These are phyloP conservation scores for Asterionellopsis glacialis DNA, from an alignment of 108 stramenopile species.

Conservation along the genomic window DNA sequence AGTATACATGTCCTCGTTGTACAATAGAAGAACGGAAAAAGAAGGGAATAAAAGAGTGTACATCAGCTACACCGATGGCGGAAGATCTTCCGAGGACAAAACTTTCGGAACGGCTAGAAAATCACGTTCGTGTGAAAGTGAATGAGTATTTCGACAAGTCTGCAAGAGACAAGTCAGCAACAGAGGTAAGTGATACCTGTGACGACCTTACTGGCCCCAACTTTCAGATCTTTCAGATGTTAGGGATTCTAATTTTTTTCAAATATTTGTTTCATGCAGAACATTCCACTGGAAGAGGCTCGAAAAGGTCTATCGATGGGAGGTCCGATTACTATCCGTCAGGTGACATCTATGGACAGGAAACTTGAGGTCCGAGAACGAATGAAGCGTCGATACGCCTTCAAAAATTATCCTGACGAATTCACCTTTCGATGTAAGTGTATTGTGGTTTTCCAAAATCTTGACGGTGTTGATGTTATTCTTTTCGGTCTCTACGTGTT, in stretches of 20 bases:
- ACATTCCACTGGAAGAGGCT: slow-evolving; percentile 70
- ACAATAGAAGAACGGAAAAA: slow-evolving; percentile 78
- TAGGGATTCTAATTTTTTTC: slow-evolving; percentile 4
- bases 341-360: slow-evolving; percentile 87
- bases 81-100: slow-evolving; percentile 88
- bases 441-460: slow-evolving; percentile 88
- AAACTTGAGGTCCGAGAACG: slow-evolving; percentile 81
- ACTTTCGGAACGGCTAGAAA: slow-evolving; percentile 78
- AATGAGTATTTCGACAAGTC: slow-evolving; percentile 50
- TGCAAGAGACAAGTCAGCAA: slow-evolving; percentile 57
- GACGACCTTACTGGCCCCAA: background rate
- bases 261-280: slow-evolving; percentile 24
- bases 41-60: slow-evolving; percentile 60
- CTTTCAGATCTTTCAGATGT: background rate
- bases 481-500: slow-evolving; percentile 92
- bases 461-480: slow-evolving; percentile 94
- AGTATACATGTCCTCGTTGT: slow-evolving; percentile 85
- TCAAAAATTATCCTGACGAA: slow-evolving; percentile 86
- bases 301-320: slow-evolving; percentile 57
- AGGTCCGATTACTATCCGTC: slow-evolving; percentile 82
- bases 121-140: slow-evolving; percentile 69
- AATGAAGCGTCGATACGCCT: slow-evolving; percentile 86
- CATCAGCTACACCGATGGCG: slow-evolving; percentile 83
- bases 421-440: slow-evolving; percentile 91
- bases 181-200: slow-evolving; percentile 37